Percentiles rank a stretch among this genome's conserved stretches.
phyloP scores from a whole-genome alignment of 1,139 yeast species.

The Taphrina confusa region DNA sequence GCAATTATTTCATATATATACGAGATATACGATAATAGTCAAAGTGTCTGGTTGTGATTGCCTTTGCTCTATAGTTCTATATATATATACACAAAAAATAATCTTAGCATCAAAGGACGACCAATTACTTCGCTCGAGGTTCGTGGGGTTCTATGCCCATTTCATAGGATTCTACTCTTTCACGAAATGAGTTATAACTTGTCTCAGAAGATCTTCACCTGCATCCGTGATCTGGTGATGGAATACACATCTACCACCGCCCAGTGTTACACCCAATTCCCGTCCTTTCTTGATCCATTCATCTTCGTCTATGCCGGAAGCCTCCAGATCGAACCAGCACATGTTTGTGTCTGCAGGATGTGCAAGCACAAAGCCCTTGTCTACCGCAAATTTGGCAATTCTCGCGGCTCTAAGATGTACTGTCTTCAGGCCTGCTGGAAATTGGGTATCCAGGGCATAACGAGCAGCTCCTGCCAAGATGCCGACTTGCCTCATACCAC shows the following conservation, averaged over 20 bases:
- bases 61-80: no score
- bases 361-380: slow-evolving; percentile 58
- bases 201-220: slow-evolving; percentile 10
- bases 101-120: no score
- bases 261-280: slow-evolving; percentile 64
- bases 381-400: slow-evolving; percentile 62
- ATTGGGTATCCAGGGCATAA: slow-evolving; percentile 73
- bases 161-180: neutral
- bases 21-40: neutral
- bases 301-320: slow-evolving; percentile 61
- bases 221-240: slow-evolving; percentile 64
- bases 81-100: no score
- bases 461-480: slow-evolving; percentile 79
- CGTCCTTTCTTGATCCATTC: slow-evolving; percentile 59
- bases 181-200: slow-evolving; percentile 11
- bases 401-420: slow-evolving; percentile 72
- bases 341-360: slow-evolving; percentile 85
- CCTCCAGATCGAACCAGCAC: slow-evolving; percentile 70
- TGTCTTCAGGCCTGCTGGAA: slow-evolving; percentile 55
- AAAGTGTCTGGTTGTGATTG: no score
- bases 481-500: slow-evolving; percentile 91
- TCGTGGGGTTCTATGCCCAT: neutral
- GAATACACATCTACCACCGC: slow-evolving; percentile 76
- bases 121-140: no score
- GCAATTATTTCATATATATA: neutral